Percentiles rank a stretch among this genome's conserved stretches.
These are phyloP conservation scores for Terana coerulea DNA, from an alignment of 768 basidiomycete species.

Conservation along the genomic window DNA sequence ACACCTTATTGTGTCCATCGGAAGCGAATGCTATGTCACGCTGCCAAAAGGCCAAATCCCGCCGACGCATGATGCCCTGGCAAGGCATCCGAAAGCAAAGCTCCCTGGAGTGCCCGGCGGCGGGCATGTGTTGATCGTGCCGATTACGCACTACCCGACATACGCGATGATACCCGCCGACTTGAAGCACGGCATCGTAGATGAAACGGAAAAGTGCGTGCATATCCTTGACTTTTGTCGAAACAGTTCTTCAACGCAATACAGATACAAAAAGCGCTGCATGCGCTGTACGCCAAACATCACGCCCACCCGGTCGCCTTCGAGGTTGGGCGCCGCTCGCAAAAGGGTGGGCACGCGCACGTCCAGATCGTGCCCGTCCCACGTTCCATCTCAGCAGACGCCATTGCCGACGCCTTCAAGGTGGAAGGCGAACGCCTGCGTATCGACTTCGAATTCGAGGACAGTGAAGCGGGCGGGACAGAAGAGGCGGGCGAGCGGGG, in stretches of 20 bases:
- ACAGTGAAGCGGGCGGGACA: slow-evolving; percentile 46
- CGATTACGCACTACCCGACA: slow-evolving; percentile 92
- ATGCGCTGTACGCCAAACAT: slow-evolving; percentile 67
- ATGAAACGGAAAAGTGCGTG: slow-evolving; percentile 73
- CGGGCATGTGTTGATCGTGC: slow-evolving; percentile 92
- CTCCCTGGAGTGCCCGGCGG: slow-evolving; percentile 76
- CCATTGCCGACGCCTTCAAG: slow-evolving; percentile 69
- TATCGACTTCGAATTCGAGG: slow-evolving; percentile 71
- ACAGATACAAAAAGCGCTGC: slow-evolving; percentile 77
- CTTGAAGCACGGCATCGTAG: slow-evolving; percentile 66
- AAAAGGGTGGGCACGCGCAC: slow-evolving; percentile 93
- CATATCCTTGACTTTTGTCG: background rate
- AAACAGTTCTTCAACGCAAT: background rate
- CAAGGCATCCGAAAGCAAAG: slow-evolving; percentile 32
- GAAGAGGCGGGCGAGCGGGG: slow-evolving; percentile 40
- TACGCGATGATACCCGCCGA: slow-evolving; percentile 78
- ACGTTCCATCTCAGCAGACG: slow-evolving; percentile 38
- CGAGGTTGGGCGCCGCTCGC: slow-evolving; percentile 80
- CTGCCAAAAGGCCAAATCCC: slow-evolving; percentile 95
- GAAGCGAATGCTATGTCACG: slow-evolving; percentile 89
- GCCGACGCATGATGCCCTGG: slow-evolving; percentile 62
- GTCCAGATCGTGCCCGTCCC: slow-evolving; percentile 85
- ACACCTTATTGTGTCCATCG: slow-evolving; percentile 93
- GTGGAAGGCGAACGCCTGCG: slow-evolving; percentile 63
- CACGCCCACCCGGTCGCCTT: slow-evolving; percentile 71